A percentile compares a stretch with the other conserved stretches of the same genome.
phyloP scores from a whole-genome alignment of 2,329 filamentous ascomycete species.

The Apiospora marii region DNA sequence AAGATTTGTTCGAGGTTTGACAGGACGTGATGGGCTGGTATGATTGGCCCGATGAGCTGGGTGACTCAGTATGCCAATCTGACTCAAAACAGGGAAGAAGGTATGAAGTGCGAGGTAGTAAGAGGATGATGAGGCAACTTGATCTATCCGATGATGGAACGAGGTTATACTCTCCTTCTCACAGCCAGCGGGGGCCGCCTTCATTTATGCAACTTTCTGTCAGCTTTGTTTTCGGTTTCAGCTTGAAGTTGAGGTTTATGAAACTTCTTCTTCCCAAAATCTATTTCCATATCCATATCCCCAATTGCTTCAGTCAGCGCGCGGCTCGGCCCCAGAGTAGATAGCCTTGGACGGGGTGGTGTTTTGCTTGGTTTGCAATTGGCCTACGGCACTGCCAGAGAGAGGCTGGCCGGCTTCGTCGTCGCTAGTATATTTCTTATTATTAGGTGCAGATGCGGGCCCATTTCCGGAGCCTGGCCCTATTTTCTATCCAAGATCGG shows the following conservation, averaged over 20 bases:
- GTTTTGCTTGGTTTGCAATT: slow-evolving; percentile 33
- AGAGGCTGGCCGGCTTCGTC: slow-evolving; percentile 5
- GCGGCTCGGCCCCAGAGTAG: slow-evolving; percentile 36
- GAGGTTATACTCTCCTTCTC: neutral
- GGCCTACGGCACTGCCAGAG: slow-evolving; percentile 23
- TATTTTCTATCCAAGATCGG: slow-evolving; percentile 24
- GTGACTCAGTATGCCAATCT: neutral
- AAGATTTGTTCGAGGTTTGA: neutral
- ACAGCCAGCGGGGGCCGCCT: neutral
- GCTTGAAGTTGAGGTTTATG: neutral
- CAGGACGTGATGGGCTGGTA: neutral
- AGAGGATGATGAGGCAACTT: neutral
- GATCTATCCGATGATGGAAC: neutral
- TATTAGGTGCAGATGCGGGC: slow-evolving; percentile 14
- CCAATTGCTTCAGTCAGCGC: slow-evolving; percentile 40
- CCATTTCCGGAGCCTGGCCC: slow-evolving; percentile 17
- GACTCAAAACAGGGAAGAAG: neutral
- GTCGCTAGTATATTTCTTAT: slow-evolving; percentile 15
- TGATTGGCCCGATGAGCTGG: neutral
- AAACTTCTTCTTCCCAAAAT: neutral
- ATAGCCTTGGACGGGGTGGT: neutral
- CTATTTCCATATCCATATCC: neutral
- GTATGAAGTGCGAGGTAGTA: neutral
- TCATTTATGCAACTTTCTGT: slow-evolving; percentile 5
- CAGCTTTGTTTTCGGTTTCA: neutral